A percentile compares a stretch with the other conserved stretches of the same genome.
Conservation (phyloP, 768 basidiomycete genomes). For the Tylopilus subfusipes region DNA sequence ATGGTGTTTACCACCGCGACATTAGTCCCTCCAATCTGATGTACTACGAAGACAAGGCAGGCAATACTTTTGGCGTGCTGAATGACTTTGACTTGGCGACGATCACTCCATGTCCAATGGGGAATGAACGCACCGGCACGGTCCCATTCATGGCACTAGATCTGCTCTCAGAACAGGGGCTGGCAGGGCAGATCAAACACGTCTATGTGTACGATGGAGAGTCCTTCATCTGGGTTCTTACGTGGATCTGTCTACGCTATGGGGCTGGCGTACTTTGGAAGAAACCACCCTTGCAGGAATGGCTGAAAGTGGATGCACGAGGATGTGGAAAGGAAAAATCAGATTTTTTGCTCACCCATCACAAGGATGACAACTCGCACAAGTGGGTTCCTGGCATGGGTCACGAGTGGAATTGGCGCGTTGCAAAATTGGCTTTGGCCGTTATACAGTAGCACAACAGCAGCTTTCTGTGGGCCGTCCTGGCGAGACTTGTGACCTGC, state of each 20-base stretch:
- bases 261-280: neutral
- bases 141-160: too few species aligned
- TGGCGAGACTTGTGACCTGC: too few species aligned
- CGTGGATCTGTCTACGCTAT: neutral
- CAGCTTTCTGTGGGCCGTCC: too few species aligned
- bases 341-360: neutral
- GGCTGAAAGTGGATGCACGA: neutral
- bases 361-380: neutral
- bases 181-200: neutral
- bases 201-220: neutral
- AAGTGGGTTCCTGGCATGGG: too few species aligned
- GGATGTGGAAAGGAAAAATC: neutral
- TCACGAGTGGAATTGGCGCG: too few species aligned
- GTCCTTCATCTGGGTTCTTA: neutral
- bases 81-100: too few species aligned
- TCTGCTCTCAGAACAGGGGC: neutral
- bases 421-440: too few species aligned
- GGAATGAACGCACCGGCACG: too few species aligned
- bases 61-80: neutral
- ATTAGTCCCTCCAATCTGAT: constrained; percentile 5
- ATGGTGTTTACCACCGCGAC: neutral
- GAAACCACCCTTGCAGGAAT: neutral
- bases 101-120: too few species aligned
- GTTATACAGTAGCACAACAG: too few species aligned
- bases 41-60: neutral